phyloP scores from a whole-genome alignment of 108 stramenopile species.

The Cyclotella sp. region DNA sequence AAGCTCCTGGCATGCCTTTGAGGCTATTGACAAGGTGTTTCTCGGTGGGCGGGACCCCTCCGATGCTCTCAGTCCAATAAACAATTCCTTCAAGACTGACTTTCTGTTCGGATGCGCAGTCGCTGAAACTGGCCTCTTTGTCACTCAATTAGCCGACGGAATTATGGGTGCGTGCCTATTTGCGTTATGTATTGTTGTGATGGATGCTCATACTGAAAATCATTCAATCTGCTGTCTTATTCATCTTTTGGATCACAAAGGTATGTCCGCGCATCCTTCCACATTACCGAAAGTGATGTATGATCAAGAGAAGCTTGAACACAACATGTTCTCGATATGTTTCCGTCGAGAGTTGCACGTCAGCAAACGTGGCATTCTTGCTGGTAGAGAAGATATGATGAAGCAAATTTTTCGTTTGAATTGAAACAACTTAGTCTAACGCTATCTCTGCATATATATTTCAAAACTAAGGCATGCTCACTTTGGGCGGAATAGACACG shows the following conservation, averaged over 20 bases:
- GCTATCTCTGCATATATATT: neutral
- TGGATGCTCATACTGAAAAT: no score
- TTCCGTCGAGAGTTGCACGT: slow-evolving; percentile 55
- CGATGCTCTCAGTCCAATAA: neutral
- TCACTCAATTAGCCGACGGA: slow-evolving; percentile 93
- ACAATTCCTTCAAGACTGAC: slow-evolving; percentile 40
- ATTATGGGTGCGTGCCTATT: slow-evolving; percentile 79
- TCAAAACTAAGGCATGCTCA: slow-evolving; percentile 51
- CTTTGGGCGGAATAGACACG: slow-evolving; percentile 33
- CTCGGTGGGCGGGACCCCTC: slow-evolving; percentile 45
- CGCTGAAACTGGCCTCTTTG: slow-evolving; percentile 86
- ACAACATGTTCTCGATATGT: slow-evolving; percentile 75
- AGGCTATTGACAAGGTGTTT: slow-evolving; percentile 80
- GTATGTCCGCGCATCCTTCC: slow-evolving; percentile 69
- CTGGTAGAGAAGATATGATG: neutral
- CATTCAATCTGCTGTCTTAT: no score
- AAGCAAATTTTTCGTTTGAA: neutral
- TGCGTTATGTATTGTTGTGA: no score
- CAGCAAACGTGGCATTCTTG: slow-evolving; percentile 49
- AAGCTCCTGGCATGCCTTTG: slow-evolving; percentile 66
- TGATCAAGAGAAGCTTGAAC: slow-evolving; percentile 56
- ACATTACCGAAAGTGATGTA: slow-evolving; percentile 59
- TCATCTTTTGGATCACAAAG: slow-evolving; percentile 15
- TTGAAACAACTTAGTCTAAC: neutral
- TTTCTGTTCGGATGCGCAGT: slow-evolving; percentile 97